Percentiles rank a stretch among this genome's conserved stretches.
These are phyloP conservation scores for Pisolithus microcarpus DNA, from an alignment of 768 basidiomycete genomes.

Conservation along the genomic window DNA sequence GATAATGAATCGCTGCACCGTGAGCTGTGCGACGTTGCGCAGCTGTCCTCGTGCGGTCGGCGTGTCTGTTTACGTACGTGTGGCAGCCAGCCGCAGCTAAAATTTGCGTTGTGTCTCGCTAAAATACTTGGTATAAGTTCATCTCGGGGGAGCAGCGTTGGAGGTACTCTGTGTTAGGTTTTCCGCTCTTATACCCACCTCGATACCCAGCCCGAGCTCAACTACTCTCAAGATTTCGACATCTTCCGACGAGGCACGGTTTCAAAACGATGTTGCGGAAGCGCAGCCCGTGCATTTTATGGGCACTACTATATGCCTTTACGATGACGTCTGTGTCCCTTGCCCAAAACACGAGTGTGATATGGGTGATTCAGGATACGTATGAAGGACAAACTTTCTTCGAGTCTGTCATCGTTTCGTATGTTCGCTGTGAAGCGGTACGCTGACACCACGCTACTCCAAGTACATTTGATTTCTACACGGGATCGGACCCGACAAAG, in stretches of 20 bases:
- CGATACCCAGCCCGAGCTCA: too few species aligned
- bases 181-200: background rate
- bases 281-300: conserved; percentile 3
- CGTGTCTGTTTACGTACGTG: conserved; percentile 11
- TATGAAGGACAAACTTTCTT: conserved; percentile 65
- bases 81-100: background rate
- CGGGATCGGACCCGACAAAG: conserved; percentile 61
- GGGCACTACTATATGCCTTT: conserved; percentile 13
- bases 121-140: background rate
- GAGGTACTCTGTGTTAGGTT: background rate
- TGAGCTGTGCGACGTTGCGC: background rate
- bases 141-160: background rate
- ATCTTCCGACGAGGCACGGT: conserved; percentile 10
- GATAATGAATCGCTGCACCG: too few species aligned
- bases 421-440: background rate
- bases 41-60: conserved; percentile 13
- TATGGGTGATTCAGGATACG: conserved; percentile 65
- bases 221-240: background rate
- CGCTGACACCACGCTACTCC: conserved; percentile 5
- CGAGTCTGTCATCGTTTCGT: conserved; percentile 39
- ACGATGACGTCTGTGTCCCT: conserved; percentile 8
- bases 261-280: conserved; percentile 3
- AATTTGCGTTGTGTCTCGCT: too few species aligned
- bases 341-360: conserved; percentile 30
- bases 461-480: conserved; percentile 58